Percentiles rank a stretch among this genome's conserved stretches.
phyloP scores from a whole-genome alignment of 176 grass and related monocot genomes.

The Alopecurus myosuroides region DNA sequence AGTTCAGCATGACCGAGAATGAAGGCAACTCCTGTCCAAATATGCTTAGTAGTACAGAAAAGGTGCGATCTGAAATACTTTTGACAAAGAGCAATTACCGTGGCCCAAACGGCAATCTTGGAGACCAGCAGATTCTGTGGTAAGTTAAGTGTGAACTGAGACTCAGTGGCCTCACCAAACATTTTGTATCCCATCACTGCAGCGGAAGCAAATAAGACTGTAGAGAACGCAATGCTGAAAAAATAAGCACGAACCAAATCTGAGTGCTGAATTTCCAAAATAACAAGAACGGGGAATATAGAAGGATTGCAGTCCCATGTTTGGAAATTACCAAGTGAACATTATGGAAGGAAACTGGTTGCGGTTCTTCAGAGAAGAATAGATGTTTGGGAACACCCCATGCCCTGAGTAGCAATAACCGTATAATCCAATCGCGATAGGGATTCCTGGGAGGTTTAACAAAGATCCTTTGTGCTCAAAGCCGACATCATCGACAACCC shows the following conservation, averaged over 20 bases:
- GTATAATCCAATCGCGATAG: conserved; percentile 88
- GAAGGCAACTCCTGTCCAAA: background rate
- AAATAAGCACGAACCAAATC: conserved; percentile 12
- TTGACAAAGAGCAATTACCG: conserved; percentile 39
- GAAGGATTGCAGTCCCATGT: background rate
- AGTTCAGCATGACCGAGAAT: background rate
- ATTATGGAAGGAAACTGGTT: conserved; percentile 64
- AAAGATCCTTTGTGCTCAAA: conserved; percentile 65
- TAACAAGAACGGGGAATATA: background rate
- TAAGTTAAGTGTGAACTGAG: conserved; percentile 91
- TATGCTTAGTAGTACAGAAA: background rate
- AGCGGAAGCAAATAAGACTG: conserved; percentile 56
- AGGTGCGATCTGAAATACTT: background rate
- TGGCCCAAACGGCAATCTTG: conserved; percentile 87
- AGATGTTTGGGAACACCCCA: conserved; percentile 97
- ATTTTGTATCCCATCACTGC: conserved; percentile 77
- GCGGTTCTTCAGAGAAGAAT: conserved; percentile 83
- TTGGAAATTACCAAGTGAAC: conserved; percentile 59
- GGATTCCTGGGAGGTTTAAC: conserved; percentile 66
- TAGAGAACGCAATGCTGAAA: conserved; percentile 67
- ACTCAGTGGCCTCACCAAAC: conserved; percentile 78
- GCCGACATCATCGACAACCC: conserved; percentile 72
- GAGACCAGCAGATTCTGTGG: conserved; percentile 75
- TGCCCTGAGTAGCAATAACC: conserved; percentile 92
- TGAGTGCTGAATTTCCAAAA: background rate